A percentile compares a stretch with the other conserved stretches of the same genome.
phyloP scores from a whole-genome alignment of 805 yeast species.

The Babjeviella inositovora region DNA sequence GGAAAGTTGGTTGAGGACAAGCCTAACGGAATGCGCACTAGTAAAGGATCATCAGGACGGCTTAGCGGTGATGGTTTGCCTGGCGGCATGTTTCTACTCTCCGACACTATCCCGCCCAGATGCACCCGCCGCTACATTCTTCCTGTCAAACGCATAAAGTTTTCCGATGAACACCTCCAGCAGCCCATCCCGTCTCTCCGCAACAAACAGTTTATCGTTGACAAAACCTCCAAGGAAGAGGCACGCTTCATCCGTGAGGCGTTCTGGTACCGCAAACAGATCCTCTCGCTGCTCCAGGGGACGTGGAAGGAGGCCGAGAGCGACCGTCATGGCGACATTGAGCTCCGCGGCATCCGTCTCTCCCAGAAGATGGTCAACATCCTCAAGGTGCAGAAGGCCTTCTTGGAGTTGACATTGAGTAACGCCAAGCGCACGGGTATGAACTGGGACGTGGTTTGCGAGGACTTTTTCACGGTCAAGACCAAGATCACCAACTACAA shows the following conservation, averaged over 20 bases:
- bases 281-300: constrained; percentile 46
- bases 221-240: constrained; percentile 36
- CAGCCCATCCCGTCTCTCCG: constrained; percentile 55
- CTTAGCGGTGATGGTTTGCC: no score
- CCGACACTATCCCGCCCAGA: constrained; percentile 11
- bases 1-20: no score
- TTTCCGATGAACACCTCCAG: constrained; percentile 21
- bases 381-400: constrained; percentile 30
- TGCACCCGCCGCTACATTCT: constrained; percentile 39
- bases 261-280: constrained; percentile 70
- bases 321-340: constrained; percentile 38
- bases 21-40: no score
- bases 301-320: constrained; percentile 33
- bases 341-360: constrained; percentile 49
- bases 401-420: constrained; percentile 16
- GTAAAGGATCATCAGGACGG: no score
- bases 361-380: constrained; percentile 42
- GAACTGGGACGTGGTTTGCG: constrained; percentile 17
- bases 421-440: constrained; percentile 8
- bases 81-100: constrained; percentile 9
- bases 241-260: constrained; percentile 36
- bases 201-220: constrained; percentile 51
- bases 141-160: constrained; percentile 45
- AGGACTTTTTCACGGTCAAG: constrained; percentile 32
- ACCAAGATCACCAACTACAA: constrained; percentile 35